Evolutionary conservation across 768 basidiomycete genomes (phyloP).

Genomic region (Termitomyces sp.): DNA sequence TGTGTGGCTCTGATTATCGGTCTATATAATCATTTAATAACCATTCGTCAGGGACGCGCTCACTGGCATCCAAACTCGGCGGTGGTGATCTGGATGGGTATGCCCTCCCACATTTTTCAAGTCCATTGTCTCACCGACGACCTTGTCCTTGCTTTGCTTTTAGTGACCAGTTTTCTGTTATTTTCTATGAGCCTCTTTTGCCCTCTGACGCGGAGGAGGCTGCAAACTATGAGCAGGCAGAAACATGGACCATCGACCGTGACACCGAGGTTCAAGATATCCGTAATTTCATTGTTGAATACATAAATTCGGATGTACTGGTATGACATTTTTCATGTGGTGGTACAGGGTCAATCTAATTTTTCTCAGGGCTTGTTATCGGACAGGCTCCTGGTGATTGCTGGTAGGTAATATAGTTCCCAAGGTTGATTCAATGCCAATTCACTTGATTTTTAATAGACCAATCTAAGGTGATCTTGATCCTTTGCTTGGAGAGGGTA

Average conservation of each 20-base stretch:
- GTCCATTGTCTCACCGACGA: not conserved
- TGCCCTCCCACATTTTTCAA: conserved; percentile 15
- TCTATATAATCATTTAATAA: not conserved
- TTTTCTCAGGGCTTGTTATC: conserved; percentile 57
- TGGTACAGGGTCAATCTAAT: not conserved
- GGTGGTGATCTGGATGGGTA: conserved; percentile 84
- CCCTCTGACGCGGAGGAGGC: conserved; percentile 45
- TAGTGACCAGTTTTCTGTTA: conserved; percentile 65
- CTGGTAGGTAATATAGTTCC: conserved; percentile 37
- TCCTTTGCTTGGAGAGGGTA: not conserved
- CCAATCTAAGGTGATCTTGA: conserved; percentile 53
- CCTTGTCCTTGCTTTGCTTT: too few relatives aligned
- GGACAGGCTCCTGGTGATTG: conserved; percentile 61
- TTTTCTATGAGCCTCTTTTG: conserved; percentile 47
- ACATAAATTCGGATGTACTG: conserved; percentile 78
- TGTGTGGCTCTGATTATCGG: conserved; percentile 16
- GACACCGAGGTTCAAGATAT: conserved; percentile 63
- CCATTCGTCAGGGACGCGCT: conserved; percentile 40
- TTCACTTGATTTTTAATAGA: conserved; percentile 30
- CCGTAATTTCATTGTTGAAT: conserved; percentile 77
- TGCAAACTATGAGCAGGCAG: conserved; percentile 41
- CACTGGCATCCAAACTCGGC: conserved; percentile 62
- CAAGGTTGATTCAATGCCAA: not conserved
- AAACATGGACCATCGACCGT: conserved; percentile 33
- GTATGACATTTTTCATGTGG: conserved; percentile 28